Percentiles rank a stretch among this genome's conserved stretches.
Evolutionary conservation across 208 protist genomes (phyloP).

Genomic region (Leishmania lainsoni): DNA sequence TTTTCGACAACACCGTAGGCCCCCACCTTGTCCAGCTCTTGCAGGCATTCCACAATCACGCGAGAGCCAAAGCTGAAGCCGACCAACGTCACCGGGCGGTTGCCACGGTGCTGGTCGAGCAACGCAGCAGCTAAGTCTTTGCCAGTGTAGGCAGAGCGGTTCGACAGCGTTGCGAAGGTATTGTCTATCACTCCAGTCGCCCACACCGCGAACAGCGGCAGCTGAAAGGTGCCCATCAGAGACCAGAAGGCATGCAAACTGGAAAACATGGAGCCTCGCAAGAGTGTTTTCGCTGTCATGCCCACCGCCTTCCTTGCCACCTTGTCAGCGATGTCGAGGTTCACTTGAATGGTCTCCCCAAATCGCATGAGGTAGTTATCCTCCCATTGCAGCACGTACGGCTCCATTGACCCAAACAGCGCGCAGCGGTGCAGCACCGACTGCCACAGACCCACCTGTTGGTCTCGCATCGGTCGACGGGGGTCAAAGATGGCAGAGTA

Average conservation of each 20-base stretch:
- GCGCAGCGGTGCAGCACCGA: conserved; percentile 38
- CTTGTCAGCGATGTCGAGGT: conserved; percentile 51
- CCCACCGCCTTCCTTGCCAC: conserved; percentile 39
- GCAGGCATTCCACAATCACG: conserved; percentile 85
- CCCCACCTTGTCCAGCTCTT: conserved; percentile 57
- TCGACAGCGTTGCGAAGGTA: conserved; percentile 70
- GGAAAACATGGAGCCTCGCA: conserved; percentile 65
- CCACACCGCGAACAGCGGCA: conserved; percentile 83
- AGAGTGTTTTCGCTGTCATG: conserved; percentile 45
- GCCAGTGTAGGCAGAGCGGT: conserved; percentile 75
- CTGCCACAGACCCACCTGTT: conserved; percentile 84
- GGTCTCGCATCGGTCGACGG: conserved; percentile 66
- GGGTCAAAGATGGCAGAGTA: conserved; percentile 78
- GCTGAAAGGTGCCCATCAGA: conserved; percentile 62
- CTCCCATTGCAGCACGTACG: conserved; percentile 82
- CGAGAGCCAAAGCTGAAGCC: conserved; percentile 87
- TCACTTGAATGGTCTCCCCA: conserved; percentile 61
- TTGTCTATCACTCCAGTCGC: conserved; percentile 86
- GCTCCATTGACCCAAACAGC: conserved; percentile 54
- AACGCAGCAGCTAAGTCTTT: conserved; percentile 80
- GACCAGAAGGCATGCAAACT: conserved; percentile 68
- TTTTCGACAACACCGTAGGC: conserved; percentile 83
- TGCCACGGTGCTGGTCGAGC: conserved; percentile 58
- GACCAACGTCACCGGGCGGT: conserved; percentile 84
- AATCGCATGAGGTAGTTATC: conserved; percentile 71